Percentiles rank a stretch among this genome's conserved stretches.
phyloP scores from a whole-genome alignment of 495 filamentous ascomycete genomes.

The Penicillium crystallinum region DNA sequence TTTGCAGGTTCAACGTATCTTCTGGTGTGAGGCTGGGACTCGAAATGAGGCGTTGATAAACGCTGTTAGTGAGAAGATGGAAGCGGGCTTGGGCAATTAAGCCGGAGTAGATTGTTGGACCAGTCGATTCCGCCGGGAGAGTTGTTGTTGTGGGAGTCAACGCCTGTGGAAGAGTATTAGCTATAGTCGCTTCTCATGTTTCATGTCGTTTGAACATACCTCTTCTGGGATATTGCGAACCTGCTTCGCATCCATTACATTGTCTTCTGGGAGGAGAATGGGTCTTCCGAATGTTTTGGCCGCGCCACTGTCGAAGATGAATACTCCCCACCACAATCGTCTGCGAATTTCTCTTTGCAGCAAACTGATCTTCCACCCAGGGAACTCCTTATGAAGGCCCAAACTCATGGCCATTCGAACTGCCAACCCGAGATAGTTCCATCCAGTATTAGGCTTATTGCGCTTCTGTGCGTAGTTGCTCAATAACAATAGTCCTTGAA shows the following conservation, averaged over 20 bases:
- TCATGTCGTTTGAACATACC: slow-evolving; percentile 9
- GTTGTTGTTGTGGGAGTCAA: slow-evolving; percentile 39
- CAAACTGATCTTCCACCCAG: slow-evolving; percentile 48
- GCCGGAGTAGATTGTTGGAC: slow-evolving; percentile 46
- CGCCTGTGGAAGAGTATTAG: slow-evolving; percentile 17
- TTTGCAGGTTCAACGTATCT: slow-evolving; percentile 42
- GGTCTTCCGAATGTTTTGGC: slow-evolving; percentile 46
- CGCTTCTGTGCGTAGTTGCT: slow-evolving; percentile 53
- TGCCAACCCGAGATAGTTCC: slow-evolving; percentile 50
- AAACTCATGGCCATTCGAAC: slow-evolving; percentile 50
- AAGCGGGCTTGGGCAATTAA: slow-evolving; percentile 46
- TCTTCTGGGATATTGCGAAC: slow-evolving; percentile 48
- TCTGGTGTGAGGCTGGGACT: slow-evolving; percentile 43
- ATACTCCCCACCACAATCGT: slow-evolving; percentile 45
- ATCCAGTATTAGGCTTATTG: slow-evolving; percentile 53
- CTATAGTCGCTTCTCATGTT: not conserved
- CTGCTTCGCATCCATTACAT: slow-evolving; percentile 44
- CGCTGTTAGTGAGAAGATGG: slow-evolving; percentile 44
- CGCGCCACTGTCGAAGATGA: slow-evolving; percentile 45
- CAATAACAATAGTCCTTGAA: slow-evolving; percentile 47
- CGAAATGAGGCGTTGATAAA: slow-evolving; percentile 49
- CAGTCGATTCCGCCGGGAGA: slow-evolving; percentile 37
- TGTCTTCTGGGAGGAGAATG: slow-evolving; percentile 43
- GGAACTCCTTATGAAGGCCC: slow-evolving; percentile 53
- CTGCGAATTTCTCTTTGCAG: slow-evolving; percentile 44